These are phyloP conservation scores for Podospora appendiculata DNA, from an alignment of 495 filamentous ascomycete species.

Conservation along the genomic window DNA sequence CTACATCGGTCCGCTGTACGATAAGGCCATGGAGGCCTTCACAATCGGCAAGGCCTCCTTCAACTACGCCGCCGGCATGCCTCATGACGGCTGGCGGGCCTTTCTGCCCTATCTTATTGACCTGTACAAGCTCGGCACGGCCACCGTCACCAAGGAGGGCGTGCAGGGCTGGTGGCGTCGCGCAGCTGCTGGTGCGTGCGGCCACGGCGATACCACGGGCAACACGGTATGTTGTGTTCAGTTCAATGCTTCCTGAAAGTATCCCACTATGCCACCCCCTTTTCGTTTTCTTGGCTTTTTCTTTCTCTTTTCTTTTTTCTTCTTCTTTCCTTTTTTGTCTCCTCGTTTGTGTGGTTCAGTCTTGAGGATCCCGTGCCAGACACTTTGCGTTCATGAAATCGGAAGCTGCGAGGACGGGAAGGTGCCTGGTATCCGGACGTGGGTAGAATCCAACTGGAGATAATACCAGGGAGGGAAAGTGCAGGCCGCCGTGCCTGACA, in stretches of 20 bases:
- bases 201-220: constrained; percentile 11
- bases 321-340: too few relatives aligned
- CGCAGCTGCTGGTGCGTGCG: constrained; percentile 12
- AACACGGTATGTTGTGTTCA: neutral
- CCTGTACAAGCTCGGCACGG: constrained; percentile 8
- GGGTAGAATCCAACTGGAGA: too few relatives aligned
- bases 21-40: constrained; percentile 9
- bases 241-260: too few relatives aligned
- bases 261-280: too few relatives aligned
- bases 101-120: constrained; percentile 15
- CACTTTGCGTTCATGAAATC: too few relatives aligned
- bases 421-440: too few relatives aligned
- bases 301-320: too few relatives aligned
- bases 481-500: too few relatives aligned
- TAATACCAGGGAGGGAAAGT: too few relatives aligned
- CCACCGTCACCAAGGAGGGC: neutral
- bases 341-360: too few relatives aligned
- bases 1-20: constrained; percentile 31
- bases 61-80: constrained; percentile 8
- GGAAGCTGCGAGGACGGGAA: too few relatives aligned
- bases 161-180: constrained; percentile 7
- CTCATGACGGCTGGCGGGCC: constrained; percentile 20
- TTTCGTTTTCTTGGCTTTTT: neutral
- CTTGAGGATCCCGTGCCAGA: too few relatives aligned
- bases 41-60: constrained; percentile 5